phyloP scores from a whole-genome alignment of 169 alveolate genomes.

The Plasmodium coatneyi region DNA sequence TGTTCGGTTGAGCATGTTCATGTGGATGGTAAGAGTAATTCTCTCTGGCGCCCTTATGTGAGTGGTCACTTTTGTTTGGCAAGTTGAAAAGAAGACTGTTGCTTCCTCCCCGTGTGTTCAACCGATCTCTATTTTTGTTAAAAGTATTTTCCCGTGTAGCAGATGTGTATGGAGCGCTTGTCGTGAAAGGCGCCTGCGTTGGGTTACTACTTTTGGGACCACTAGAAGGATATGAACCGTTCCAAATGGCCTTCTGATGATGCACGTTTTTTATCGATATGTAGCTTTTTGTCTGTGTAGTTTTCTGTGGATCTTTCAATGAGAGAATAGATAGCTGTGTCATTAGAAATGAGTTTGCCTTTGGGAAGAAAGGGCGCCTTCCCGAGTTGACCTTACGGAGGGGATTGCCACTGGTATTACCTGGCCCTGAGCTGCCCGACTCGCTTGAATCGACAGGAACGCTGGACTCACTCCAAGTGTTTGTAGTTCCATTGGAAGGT shows the following conservation, averaged over 20 bases:
- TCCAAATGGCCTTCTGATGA: not conserved
- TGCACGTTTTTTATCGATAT: not conserved
- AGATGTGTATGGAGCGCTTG: not conserved
- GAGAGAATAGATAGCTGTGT: not conserved
- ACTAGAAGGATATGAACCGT: not conserved
- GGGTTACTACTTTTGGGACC: not conserved
- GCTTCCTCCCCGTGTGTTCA: not conserved
- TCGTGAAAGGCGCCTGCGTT: not conserved
- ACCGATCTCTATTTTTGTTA: not conserved
- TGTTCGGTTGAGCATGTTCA: not conserved
- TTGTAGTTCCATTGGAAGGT: not conserved
- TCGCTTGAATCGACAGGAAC: not conserved
- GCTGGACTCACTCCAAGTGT: not conserved
- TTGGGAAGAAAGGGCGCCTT: not conserved
- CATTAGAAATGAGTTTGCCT: not conserved
- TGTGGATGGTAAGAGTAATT: not conserved
- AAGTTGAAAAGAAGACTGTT: not conserved
- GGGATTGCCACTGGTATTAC: not conserved
- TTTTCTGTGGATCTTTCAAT: not conserved
- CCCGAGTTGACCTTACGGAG: not conserved
- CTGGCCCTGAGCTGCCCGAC: not conserved
- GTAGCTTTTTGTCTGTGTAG: not conserved
- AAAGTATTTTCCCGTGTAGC: not conserved
- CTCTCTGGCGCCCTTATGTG: not conserved
- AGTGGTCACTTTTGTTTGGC: not conserved